These are phyloP conservation scores for Eucalyptus pumila DNA, from an alignment of 345 rosid genomes.

Conservation along the genomic window DNA sequence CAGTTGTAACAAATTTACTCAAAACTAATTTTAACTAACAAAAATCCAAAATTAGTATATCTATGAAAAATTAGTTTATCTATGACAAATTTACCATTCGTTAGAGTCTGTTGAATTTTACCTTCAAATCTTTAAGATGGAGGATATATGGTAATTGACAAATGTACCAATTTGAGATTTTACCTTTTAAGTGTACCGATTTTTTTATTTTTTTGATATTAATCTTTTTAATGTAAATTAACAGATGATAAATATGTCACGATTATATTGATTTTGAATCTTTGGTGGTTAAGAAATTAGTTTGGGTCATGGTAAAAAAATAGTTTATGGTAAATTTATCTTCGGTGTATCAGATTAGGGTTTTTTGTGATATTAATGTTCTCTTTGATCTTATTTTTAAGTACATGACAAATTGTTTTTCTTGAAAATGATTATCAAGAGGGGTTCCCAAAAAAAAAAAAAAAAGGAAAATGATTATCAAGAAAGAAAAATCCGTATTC, in stretches of 20 bases:
- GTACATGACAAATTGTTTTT: background rate
- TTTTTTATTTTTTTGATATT: no score
- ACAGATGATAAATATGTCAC: rapidly evolving
- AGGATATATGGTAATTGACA: rapidly evolving
- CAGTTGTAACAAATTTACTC: rapidly evolving
- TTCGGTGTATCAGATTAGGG: rapidly evolving
- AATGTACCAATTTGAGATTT: no score
- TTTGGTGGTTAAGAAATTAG: rapidly evolving
- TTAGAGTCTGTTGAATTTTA: no score
- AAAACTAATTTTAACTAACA: no score
- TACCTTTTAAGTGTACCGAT: no score
- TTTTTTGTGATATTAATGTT: no score
- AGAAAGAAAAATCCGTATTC: background rate
- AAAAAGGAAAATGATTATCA: background rate
- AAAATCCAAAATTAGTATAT: rapidly evolving
- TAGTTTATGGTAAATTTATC: no score
- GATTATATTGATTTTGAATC: rapidly evolving
- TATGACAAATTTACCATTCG: no score
- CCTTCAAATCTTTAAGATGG: no score
- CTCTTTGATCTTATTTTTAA: background rate
- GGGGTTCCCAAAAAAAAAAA: no score
- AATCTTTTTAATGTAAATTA: no score
- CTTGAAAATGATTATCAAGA: background rate
- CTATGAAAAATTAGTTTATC: rapidly evolving
- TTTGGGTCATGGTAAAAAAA: rapidly evolving